Conservation (phyloP, 306 rosid genomes). For the Prunus armeniaca region DNA sequence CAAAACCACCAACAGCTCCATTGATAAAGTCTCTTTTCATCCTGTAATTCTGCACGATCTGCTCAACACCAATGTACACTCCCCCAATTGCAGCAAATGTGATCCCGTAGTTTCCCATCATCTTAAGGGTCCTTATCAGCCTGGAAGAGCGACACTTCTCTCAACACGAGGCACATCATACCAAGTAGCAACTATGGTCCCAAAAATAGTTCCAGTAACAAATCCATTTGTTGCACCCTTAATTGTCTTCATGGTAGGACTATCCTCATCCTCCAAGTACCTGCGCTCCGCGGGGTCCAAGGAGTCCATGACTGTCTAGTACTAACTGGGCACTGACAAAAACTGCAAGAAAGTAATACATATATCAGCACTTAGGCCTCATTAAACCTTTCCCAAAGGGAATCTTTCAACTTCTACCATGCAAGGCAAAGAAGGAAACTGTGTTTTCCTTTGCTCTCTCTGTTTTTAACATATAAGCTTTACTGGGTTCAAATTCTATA, state of each 20-base stretch:
- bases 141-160: slow-evolving; percentile 92
- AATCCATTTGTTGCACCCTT: slow-evolving; percentile 92
- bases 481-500: neutral
- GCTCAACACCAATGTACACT: slow-evolving; percentile 88
- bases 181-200: slow-evolving; percentile 91
- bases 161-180: slow-evolving; percentile 95
- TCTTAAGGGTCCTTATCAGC: slow-evolving; percentile 77
- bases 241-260: slow-evolving; percentile 58
- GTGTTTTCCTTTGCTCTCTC: neutral
- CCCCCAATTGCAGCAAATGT: slow-evolving; percentile 99
- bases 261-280: slow-evolving; percentile 91
- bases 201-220: slow-evolving; percentile 77
- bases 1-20: slow-evolving; percentile 97
- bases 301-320: slow-evolving; percentile 44
- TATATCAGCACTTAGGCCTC: neutral
- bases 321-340: slow-evolving; percentile 11
- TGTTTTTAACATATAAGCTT: neutral
- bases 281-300: slow-evolving; percentile 81
- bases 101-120: slow-evolving; percentile 86
- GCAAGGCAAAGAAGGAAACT: neutral
- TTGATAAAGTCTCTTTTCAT: slow-evolving; percentile 83
- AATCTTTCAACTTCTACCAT: neutral
- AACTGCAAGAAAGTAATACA: slow-evolving; percentile 15
- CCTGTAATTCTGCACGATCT: slow-evolving; percentile 77
- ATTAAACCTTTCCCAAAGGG: neutral